Base-by-base conservation (phyloP, 805 yeast species). In the Barnettozyma vustinii region DNA sequence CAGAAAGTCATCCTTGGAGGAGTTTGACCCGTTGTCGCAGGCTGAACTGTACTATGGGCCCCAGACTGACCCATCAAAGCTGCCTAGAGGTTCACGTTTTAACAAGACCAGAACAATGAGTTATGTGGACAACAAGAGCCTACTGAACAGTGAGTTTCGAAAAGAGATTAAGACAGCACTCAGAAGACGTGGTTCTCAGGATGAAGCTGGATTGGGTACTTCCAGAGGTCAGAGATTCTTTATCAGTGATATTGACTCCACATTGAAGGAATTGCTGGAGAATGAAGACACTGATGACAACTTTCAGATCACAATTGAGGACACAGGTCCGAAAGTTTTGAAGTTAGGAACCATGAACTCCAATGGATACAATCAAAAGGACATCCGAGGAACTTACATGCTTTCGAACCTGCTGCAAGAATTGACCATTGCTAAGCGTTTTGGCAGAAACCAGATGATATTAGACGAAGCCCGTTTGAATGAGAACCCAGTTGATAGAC, bases 301-400 rank as follows among this genome's bases (percentile, higher is more conserved):
- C 63, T 82, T 68, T 63, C 97, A 91, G 65, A 90, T 87, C 61
- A 87, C 96, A 8, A 81, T 87, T 44, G 95, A 87, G 57, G 95
- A 87, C 60, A 78, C 79, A 2, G 95, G 95, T 1, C 94, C 95
- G 4, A 87, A 87, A 62, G 88, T 83, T n/a, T 69, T 87, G 51
- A 77, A 79, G 56, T 71, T 87, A 13, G 94, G 94, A 9, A 88
- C 97, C 2, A 88, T 83, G 35, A 86, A 87, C 61, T 88, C 96
- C 4, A 80, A 82, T 58, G 97, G 97, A 1, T 87, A 68, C 68
- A 82, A 79, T 36, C 83, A 79, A 56, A 77, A 77, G 47, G 87
- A 83, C 52, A 75, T 90, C 48, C 71, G 96, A 51, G 97, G 97
- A 3, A 90, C 96, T 0, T 90, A 90, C 61, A 86, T 86, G 91